Evolutionary conservation across 805 yeast genomes (phyloP).

Genomic region (Lipomyces mesembrius): DNA sequence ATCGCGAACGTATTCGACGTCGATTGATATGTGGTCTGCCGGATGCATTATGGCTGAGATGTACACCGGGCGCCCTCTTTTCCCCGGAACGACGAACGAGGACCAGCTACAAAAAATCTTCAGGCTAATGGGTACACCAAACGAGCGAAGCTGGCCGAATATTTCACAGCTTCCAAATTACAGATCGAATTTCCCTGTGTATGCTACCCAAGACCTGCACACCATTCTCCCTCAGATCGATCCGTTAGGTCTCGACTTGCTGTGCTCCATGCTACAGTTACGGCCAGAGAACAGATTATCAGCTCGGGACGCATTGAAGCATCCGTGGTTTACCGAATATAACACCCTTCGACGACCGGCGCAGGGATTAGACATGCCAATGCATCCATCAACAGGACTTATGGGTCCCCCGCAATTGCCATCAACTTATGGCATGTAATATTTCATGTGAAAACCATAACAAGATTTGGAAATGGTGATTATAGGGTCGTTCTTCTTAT

Average conservation of each 20-base stretch:
- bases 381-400: slow-evolving; percentile 14
- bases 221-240: slow-evolving; percentile 71
- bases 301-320: slow-evolving; percentile 59
- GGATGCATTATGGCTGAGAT: slow-evolving; percentile 98
- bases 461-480: neutral
- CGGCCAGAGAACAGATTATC: slow-evolving; percentile 59
- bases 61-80: slow-evolving; percentile 96
- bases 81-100: slow-evolving; percentile 95
- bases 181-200: slow-evolving; percentile 79
- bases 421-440: slow-evolving; percentile 23
- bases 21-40: slow-evolving; percentile 98
- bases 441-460: neutral
- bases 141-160: slow-evolving; percentile 97
- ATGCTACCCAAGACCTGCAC: slow-evolving; percentile 84
- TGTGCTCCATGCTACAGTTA: slow-evolving; percentile 59
- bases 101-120: slow-evolving; percentile 92
- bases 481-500: neutral
- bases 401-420: slow-evolving; percentile 37
- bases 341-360: slow-evolving; percentile 41
- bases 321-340: slow-evolving; percentile 83
- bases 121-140: slow-evolving; percentile 94
- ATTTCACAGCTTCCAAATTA: slow-evolving; percentile 87
- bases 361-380: slow-evolving; percentile 10
- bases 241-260: slow-evolving; percentile 67
- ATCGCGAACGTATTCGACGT: slow-evolving; percentile 92